Evolutionary conservation across 805 yeast genomes (phyloP).

Genomic region (Torulaspora franciscae): DNA sequence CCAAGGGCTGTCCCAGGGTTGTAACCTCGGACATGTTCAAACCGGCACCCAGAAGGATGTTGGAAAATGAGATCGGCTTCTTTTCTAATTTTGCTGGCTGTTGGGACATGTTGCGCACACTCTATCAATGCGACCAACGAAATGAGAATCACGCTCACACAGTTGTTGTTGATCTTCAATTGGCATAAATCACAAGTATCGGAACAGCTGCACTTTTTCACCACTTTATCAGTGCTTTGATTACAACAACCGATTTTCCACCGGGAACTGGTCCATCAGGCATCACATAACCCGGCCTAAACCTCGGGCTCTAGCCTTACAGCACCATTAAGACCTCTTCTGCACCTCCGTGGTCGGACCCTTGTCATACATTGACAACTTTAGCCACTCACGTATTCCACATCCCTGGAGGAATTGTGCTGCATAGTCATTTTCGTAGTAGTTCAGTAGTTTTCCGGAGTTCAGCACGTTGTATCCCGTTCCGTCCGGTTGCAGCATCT

Average conservation of each 20-base stretch:
- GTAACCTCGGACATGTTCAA: slow-evolving; percentile 89
- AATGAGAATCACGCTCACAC: not conserved
- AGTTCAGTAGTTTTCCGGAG: slow-evolving; percentile 29
- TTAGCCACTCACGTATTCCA: slow-evolving; percentile 31
- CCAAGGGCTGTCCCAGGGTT: slow-evolving; percentile 94
- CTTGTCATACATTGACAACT: slow-evolving; percentile 14
- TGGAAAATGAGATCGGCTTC: slow-evolving; percentile 83
- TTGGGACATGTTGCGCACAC: slow-evolving; percentile 8
- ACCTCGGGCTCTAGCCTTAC: not conserved
- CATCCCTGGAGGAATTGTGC: slow-evolving; percentile 25
- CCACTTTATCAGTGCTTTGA: not conserved
- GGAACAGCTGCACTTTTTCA: not conserved
- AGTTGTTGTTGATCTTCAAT: not conserved
- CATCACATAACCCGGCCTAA: not conserved
- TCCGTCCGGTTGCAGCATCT: slow-evolving; percentile 18
- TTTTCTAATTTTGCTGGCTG: slow-evolving; percentile 46
- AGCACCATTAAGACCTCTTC: not conserved
- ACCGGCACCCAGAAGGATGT: slow-evolving; percentile 89
- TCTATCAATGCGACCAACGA: not conserved
- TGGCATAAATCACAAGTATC: not conserved
- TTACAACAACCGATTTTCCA: not conserved
- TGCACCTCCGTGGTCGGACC: not conserved
- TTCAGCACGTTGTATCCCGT: slow-evolving; percentile 23
- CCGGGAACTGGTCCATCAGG: not conserved
- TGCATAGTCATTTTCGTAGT: slow-evolving; percentile 33